A percentile compares a stretch with the other conserved stretches of the same genome.
Evolutionary conservation across 2,329 filamentous ascomycete species (phyloP).

Genomic region (Scytalidium lignicola): DNA sequence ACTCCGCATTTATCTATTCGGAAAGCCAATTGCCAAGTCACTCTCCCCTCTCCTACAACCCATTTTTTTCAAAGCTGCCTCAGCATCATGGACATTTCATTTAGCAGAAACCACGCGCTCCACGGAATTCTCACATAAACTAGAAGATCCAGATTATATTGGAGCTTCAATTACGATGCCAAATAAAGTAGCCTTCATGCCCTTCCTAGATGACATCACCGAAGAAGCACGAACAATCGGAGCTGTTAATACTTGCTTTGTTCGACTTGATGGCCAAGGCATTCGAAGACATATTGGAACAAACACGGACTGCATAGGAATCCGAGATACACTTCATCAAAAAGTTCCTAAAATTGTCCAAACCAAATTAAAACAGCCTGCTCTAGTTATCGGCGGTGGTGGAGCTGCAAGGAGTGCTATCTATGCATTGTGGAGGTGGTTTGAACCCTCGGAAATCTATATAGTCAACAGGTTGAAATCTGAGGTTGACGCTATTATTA

Average conservation of each 20-base stretch:
- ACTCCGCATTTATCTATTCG: conserved; percentile 45
- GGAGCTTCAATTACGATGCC: conserved; percentile 78
- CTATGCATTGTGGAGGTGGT: conserved; percentile 46
- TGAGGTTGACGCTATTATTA: conserved; percentile 13
- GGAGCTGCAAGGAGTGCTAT: conserved; percentile 70
- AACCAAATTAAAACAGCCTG: conserved; percentile 54
- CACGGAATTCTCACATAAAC: conserved; percentile 42
- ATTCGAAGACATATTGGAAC: conserved; percentile 56
- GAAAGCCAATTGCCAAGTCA: conserved; percentile 50
- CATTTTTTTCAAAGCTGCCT: conserved; percentile 46
- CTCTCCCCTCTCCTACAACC: conserved; percentile 51
- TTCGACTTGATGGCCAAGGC: conserved; percentile 38
- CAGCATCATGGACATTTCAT: conserved; percentile 42
- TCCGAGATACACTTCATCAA: conserved; percentile 65
- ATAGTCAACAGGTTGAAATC: conserved; percentile 14
- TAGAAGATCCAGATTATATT: conserved; percentile 55
- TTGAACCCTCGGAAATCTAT: conserved; percentile 14
- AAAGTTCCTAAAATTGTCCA: conserved; percentile 31
- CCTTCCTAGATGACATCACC: conserved; percentile 67
- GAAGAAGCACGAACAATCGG: conserved; percentile 68
- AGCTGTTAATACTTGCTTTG: conserved; percentile 75
- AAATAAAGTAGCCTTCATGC: conserved; percentile 72
- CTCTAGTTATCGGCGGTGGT: conserved; percentile 58
- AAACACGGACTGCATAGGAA: conserved; percentile 77
- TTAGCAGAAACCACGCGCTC: conserved; percentile 49